Percentiles rank a stretch among this genome's conserved stretches.
Conservation (phyloP, 139 green algal species). For the Ettlia oleoabundans region DNA sequence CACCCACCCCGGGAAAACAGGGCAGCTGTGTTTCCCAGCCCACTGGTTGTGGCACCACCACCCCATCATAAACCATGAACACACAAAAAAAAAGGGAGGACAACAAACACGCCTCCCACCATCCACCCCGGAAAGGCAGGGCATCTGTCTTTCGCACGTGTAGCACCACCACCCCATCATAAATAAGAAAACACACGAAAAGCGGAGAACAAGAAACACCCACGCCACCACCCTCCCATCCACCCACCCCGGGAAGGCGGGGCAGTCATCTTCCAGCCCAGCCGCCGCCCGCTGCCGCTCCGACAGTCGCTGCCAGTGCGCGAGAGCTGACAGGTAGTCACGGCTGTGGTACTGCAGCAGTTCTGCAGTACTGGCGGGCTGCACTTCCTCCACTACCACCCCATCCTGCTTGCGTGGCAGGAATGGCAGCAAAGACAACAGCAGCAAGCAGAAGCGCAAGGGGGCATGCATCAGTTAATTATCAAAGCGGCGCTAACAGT, state of each 20-base stretch:
- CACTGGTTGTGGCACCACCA: too few relatives aligned
- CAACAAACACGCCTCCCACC: too few relatives aligned
- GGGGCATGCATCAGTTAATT: background rate
- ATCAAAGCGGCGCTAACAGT: too few relatives aligned
- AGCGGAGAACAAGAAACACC: too few relatives aligned
- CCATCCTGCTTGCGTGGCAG: background rate
- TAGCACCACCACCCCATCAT: too few relatives aligned
- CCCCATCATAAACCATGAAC: too few relatives aligned
- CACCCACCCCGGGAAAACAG: too few relatives aligned
- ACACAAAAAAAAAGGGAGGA: too few relatives aligned
- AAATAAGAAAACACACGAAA: too few relatives aligned
- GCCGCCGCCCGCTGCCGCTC: slow-evolving; percentile 14
- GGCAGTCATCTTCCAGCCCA: slow-evolving; percentile 38
- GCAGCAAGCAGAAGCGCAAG: background rate
- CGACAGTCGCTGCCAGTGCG: background rate
- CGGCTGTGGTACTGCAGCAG: slow-evolving; percentile 38
- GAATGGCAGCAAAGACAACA: background rate
- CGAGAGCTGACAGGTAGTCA: slow-evolving; percentile 30
- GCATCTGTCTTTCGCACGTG: too few relatives aligned
- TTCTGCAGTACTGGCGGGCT: slow-evolving; percentile 14
- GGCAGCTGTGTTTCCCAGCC: too few relatives aligned
- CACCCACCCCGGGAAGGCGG: slow-evolving; percentile 30
- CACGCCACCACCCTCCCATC: background rate
- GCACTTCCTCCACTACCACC: background rate
- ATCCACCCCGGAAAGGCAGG: too few relatives aligned